phyloP scores from a whole-genome alignment of 2,329 filamentous ascomycete species.

The Pseudocercospora crystallina region DNA sequence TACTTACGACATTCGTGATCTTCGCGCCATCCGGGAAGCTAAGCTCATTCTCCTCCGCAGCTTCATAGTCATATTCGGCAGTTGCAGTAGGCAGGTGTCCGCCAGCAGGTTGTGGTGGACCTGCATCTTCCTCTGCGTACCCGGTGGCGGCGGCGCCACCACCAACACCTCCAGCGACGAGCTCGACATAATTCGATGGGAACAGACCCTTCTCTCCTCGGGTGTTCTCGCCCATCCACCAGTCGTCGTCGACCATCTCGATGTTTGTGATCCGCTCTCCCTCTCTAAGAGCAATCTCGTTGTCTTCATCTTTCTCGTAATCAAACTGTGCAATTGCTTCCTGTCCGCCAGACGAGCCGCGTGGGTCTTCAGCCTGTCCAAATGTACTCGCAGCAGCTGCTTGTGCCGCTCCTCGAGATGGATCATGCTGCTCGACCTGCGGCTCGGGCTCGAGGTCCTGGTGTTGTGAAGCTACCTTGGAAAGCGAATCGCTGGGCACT shows the following conservation, averaged over 20 bases:
- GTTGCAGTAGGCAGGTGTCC: conserved; percentile 61
- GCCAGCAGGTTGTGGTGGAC: conserved; percentile 37
- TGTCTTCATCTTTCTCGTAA: conserved; percentile 96
- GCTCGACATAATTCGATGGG: conserved; percentile 94
- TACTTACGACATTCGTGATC: conserved; percentile 72
- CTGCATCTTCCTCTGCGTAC: conserved; percentile 34
- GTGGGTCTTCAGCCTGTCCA: conserved; percentile 42
- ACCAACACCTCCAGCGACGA: conserved; percentile 58
- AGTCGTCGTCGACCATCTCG: conserved; percentile 96
- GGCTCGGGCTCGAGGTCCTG: conserved; percentile 66
- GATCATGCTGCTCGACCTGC: conserved; percentile 55
- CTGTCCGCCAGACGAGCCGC: conserved; percentile 55
- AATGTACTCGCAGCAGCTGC: conserved; percentile 47
- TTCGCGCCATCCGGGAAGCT: conserved; percentile 88
- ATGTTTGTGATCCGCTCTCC: conserved; percentile 88
- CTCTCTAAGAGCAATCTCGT: conserved; percentile 88
- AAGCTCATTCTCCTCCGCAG: conserved; percentile 83
- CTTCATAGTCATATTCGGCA: conserved; percentile 93
- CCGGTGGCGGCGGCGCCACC: conserved; percentile 34
- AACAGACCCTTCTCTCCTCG: conserved; percentile 85
- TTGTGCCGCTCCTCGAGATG: conserved; percentile 55
- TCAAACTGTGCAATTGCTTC: conserved; percentile 85
- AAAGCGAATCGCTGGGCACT: conserved; percentile 65
- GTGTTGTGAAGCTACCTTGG: conserved; percentile 62
- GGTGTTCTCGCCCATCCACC: conserved; percentile 95